Conservation (phyloP, 192 early-diverging fungal species). For the Backusella liffmaniae region DNA sequence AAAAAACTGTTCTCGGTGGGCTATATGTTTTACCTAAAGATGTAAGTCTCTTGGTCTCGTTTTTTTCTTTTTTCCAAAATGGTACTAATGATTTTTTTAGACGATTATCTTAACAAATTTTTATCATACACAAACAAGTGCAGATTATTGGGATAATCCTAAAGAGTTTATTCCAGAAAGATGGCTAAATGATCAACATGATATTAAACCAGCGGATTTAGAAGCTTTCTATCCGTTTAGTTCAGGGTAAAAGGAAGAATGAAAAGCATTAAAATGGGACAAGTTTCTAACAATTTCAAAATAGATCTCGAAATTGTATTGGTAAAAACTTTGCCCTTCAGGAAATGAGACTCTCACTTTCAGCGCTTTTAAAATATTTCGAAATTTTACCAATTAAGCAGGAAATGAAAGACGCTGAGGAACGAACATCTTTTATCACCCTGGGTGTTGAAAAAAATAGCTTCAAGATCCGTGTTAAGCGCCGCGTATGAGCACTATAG, state of each 20-base stretch:
- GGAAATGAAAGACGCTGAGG: conserved; percentile 14
- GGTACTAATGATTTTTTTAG: neutral
- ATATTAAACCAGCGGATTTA: conserved; percentile 19
- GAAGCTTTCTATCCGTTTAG: conserved; percentile 52
- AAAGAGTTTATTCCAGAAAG: conserved; percentile 50
- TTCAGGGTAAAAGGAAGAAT: conserved; percentile 27
- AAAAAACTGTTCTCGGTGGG: conserved; percentile 20
- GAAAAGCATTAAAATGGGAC: conserved; percentile 17
- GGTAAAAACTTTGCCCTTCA: conserved; percentile 48
- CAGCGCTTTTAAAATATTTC: conserved; percentile 40
- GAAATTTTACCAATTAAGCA: conserved; percentile 38
- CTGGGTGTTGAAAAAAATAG: neutral
- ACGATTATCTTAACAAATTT: conserved; percentile 4
- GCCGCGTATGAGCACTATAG: neutral
- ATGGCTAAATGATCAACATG: conserved; percentile 36
- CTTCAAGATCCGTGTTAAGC: neutral
- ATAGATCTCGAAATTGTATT: conserved; percentile 46
- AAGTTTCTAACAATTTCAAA: neutral
- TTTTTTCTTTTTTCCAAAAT: neutral
- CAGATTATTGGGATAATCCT: conserved; percentile 43
- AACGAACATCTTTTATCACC: conserved; percentile 8
- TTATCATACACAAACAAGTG: conserved; percentile 12
- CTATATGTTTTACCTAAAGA: conserved; percentile 28
- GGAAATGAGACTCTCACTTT: conserved; percentile 45
- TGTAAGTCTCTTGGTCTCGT: neutral